phyloP scores from a whole-genome alignment of 106 monocot genomes.

The Triglochin maritima region DNA sequence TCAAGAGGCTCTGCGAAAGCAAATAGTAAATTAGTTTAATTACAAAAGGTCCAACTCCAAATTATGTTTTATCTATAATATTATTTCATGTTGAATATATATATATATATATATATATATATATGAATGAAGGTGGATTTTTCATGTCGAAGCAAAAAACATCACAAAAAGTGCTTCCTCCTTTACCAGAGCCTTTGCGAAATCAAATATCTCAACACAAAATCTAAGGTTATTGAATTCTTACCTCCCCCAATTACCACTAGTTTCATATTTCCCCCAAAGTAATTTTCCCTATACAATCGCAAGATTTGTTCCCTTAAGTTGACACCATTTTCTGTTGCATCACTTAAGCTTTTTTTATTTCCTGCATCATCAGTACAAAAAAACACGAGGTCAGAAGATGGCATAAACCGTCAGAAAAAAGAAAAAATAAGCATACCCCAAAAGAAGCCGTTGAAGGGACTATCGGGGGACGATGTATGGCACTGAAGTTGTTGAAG shows the following conservation, averaged over 20 bases:
- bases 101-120: background rate
- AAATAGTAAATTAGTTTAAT: background rate
- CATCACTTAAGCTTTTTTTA: constrained; percentile 94
- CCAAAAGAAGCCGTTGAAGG: constrained; percentile 95
- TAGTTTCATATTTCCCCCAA: constrained; percentile 84
- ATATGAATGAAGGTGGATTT: background rate
- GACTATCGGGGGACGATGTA: constrained; percentile 54
- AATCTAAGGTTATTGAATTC: background rate
- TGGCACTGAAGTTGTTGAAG: constrained; percentile 80
- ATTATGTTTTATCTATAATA: background rate
- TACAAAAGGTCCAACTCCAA: background rate
- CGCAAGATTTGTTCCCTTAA: constrained; percentile 72
- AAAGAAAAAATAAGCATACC: constrained; percentile 35
- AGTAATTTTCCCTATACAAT: constrained; percentile 67
- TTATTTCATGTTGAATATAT: background rate
- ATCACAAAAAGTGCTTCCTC: background rate
- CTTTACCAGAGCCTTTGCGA: too few species aligned
- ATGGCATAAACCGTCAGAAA: background rate
- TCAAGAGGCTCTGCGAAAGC: constrained; percentile 68
- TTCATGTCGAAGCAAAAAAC: background rate
- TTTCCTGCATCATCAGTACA: constrained; percentile 37
- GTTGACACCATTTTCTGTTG: constrained; percentile 81
- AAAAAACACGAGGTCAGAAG: background rate
- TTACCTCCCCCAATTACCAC: constrained; percentile 98
- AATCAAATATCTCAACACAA: background rate